phyloP scores from a whole-genome alignment of 179 eudicot species.

The Nepenthes alata region DNA sequence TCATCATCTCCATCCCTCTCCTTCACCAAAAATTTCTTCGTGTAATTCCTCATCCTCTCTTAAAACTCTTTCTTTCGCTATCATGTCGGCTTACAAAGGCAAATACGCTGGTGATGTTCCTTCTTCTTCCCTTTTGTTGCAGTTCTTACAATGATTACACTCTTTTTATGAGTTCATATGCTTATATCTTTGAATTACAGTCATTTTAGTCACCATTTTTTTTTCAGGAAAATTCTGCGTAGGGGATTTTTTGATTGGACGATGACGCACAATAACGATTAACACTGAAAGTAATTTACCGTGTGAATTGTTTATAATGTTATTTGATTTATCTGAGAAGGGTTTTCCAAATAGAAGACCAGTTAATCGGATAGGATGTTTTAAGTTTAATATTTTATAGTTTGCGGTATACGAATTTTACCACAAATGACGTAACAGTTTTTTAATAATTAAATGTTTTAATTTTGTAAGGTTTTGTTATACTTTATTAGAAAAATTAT shows the following conservation, averaged over 20 bases:
- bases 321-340: too few relatives aligned
- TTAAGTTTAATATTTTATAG: too few relatives aligned
- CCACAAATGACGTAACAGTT: too few relatives aligned
- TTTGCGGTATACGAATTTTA: too few relatives aligned
- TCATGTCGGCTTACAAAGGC: conserved; percentile 54
- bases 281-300: too few relatives aligned
- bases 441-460: too few relatives aligned
- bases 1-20: neutral
- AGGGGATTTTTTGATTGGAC: neutral
- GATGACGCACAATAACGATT: too few relatives aligned
- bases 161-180: neutral
- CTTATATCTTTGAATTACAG: neutral
- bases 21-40: neutral
- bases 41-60: neutral
- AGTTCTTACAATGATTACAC: neutral
- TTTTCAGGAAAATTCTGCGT: neutral
- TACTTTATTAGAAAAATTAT: too few relatives aligned
- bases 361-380: too few relatives aligned
- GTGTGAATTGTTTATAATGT: too few relatives aligned
- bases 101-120: conserved; percentile 39
- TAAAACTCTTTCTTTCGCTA: neutral
- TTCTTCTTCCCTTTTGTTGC: neutral
- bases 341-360: too few relatives aligned
- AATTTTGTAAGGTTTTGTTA: too few relatives aligned
- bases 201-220: neutral